Evolutionary conservation across 805 yeast genomes (phyloP).

Genomic region (Kazachstania kunashirensis): DNA sequence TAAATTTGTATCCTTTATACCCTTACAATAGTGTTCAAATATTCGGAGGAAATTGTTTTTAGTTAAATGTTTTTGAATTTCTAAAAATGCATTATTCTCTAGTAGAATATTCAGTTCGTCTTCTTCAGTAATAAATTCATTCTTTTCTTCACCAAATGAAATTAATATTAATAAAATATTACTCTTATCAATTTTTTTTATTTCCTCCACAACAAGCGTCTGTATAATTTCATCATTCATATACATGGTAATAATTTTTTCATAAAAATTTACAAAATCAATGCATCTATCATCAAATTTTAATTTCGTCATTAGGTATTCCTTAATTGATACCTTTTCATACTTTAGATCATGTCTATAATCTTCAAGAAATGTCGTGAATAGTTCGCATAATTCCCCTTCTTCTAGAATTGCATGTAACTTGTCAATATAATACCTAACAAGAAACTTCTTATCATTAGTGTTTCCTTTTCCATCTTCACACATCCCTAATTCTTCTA

Average conservation of each 20-base stretch:
- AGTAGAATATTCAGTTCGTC: conserved; percentile 12
- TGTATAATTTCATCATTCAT: neutral
- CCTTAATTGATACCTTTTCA: conserved; percentile 15
- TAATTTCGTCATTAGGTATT: conserved; percentile 15
- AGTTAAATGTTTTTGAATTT: conserved; percentile 13
- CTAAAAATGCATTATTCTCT: conserved; percentile 20
- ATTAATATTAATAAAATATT: conserved; percentile 7
- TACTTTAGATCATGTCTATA: conserved; percentile 20
- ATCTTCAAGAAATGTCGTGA: conserved; percentile 11
- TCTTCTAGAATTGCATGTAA: conserved; percentile 14
- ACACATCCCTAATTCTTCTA: conserved; percentile 19
- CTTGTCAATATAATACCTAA: conserved; percentile 19
- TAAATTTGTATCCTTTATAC: conserved; percentile 7
- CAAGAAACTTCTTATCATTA: conserved; percentile 19
- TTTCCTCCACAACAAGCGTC: conserved; percentile 2
- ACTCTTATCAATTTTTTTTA: conserved; percentile 16
- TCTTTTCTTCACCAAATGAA: conserved; percentile 3
- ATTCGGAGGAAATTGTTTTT: conserved; percentile 12
- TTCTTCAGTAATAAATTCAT: conserved; percentile 7
- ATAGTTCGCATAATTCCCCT: conserved; percentile 11
- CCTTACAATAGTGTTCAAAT: conserved; percentile 12
- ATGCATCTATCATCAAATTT: conserved; percentile 6
- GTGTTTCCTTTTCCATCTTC: conserved; percentile 1
- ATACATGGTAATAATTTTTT: conserved; percentile 5
- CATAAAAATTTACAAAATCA: conserved; percentile 7